phyloP scores from a whole-genome alignment of 345 rosid species.

The Sonneratia alba region DNA sequence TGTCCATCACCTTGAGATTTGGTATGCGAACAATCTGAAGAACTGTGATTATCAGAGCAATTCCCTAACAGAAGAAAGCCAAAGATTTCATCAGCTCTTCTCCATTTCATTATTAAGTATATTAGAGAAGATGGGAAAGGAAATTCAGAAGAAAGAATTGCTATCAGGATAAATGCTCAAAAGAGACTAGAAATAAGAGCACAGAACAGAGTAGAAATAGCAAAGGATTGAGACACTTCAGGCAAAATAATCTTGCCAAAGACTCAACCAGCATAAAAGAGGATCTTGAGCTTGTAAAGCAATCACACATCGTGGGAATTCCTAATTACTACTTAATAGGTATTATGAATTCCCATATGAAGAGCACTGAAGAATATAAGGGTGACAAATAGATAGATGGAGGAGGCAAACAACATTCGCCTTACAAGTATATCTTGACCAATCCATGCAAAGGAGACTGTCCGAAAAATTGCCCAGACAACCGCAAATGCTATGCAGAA shows the following conservation, averaged over 20 bases:
- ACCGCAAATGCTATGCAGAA: slow-evolving; percentile 90
- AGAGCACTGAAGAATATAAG: neutral
- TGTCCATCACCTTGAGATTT: slow-evolving; percentile 71
- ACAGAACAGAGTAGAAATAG: neutral
- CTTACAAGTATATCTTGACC: slow-evolving; percentile 99
- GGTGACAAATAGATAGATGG: neutral
- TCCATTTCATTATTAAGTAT: neutral
- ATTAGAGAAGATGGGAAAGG: neutral
- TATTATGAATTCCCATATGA: neutral
- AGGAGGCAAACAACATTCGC: slow-evolving; percentile 4
- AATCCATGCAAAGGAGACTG: slow-evolving; percentile 73
- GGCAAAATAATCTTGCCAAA: neutral
- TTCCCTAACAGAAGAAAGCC: slow-evolving; percentile 46
- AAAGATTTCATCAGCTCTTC: slow-evolving; percentile 10
- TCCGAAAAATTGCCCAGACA: slow-evolving; percentile 75
- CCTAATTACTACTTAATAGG: neutral
- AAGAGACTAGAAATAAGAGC: neutral
- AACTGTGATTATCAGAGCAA: slow-evolving; percentile 85
- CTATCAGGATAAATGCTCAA: neutral
- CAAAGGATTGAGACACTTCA: neutral
- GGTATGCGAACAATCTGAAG: slow-evolving; percentile 92
- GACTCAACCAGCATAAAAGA: neutral
- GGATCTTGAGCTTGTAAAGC: neutral
- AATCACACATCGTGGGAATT: neutral
- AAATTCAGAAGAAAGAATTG: neutral